Evolutionary conservation across 345 rosid species (phyloP), one percentile per base, ranked within the genome.

Genomic region (Hevea brasiliensis): DNA sequence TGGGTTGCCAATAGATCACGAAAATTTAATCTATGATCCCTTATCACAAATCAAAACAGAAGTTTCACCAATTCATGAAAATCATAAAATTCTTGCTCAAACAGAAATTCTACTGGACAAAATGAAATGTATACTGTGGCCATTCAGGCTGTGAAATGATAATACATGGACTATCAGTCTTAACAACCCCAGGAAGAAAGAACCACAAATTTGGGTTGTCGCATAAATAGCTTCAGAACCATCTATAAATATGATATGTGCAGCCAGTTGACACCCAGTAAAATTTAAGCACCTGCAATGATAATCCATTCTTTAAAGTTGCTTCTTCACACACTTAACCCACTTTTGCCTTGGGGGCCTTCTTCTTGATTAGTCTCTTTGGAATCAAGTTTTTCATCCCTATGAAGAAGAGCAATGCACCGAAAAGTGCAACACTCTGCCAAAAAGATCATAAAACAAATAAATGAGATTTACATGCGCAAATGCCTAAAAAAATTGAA

Each of bases 371-470:
- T 53, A 65, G 88, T 82, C 87, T 86, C 75, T 72, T 80, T 0
- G 94, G 90, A 72, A 92, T 76, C 42, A 89, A 76, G 85, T 89
- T 88, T 89, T 86, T 94, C 97, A 92, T 90, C 81, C 94, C 97
- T 10, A 83, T 60, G 83, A 92, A 94, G 89, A 87, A 92, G 65
- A 94, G 87, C 82, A 94, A 77, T 8, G 98, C 97, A 53, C 97
- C 97, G n/a, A 84, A 89, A 45, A 88, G 89, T 11, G 97, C 97
- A 81, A 92, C 83, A 47, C 84, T 80, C 98, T 94, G 86, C 80
- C 48, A 72, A 44, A 72, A n/a, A 51, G 42, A 77, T 57, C 67
- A 61, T 20, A 65, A 41, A 65, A 65, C 20, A 41, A 26, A 45
- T 24, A 17, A 71, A 54, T 61, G 54, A 24, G 24, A 48, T 26